These are phyloP conservation scores for Capronia epimyces DNA, from an alignment of 2,329 filamentous ascomycete genomes.

Conservation along the genomic window DNA sequence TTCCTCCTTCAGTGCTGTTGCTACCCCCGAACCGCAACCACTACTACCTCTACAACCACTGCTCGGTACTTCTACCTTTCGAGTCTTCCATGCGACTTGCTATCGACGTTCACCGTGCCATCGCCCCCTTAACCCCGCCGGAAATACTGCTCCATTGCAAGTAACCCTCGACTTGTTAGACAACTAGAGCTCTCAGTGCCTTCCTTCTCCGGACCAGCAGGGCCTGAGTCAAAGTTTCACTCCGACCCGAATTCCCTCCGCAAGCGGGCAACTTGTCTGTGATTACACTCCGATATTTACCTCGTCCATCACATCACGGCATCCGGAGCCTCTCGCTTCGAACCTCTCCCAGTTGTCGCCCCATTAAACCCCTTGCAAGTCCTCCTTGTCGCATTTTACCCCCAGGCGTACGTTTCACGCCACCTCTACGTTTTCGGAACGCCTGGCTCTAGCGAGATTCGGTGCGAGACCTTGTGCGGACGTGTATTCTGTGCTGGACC, in stretches of 20 bases:
- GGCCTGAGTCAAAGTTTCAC: conserved; percentile 14
- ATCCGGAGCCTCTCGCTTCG: not conserved
- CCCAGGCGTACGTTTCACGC: conserved; percentile 9
- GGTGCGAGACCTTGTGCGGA: conserved; percentile 3
- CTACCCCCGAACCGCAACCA: conserved; percentile 2
- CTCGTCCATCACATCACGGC: not conserved
- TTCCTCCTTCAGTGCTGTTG: not conserved
- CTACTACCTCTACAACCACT: not conserved
- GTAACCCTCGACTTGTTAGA: conserved; percentile 1
- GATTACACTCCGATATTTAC: not conserved
- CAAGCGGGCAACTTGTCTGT: not conserved
- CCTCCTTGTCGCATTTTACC: conserved; percentile 13
- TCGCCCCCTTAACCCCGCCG: not conserved
- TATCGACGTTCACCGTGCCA: not conserved
- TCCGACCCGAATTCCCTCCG: not conserved
- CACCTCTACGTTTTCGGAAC: conserved; percentile 16
- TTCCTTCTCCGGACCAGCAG: conserved; percentile 12
- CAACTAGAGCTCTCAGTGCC: not conserved
- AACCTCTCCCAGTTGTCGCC: not conserved
- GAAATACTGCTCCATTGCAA: conserved; percentile 2
- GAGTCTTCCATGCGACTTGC: not conserved
- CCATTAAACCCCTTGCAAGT: conserved; percentile 6
- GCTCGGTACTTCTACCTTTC: not conserved
- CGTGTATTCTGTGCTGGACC: conserved; percentile 1
- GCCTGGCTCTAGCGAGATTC: conserved; percentile 18